Percentiles rank a stretch among this genome's conserved stretches.
These are phyloP conservation scores for Candida frijolesensis DNA, from an alignment of 1,139 yeast genomes.

Conservation along the genomic window DNA sequence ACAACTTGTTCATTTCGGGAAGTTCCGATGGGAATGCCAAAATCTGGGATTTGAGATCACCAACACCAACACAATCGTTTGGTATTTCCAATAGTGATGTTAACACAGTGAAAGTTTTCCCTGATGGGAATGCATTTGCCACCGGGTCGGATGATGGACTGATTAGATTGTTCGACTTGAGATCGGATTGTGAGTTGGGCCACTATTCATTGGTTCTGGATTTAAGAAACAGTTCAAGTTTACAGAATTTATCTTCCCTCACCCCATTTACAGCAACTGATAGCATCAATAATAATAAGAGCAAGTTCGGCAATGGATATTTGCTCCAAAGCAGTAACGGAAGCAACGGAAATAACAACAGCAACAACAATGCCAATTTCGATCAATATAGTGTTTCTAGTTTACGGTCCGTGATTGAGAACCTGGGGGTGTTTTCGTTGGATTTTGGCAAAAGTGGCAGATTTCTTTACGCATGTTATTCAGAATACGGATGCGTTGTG, in stretches of 20 bases:
- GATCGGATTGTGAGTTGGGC: constrained; percentile 74
- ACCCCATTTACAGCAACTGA: not conserved
- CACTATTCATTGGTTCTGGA: constrained; percentile 41
- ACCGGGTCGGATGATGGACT: constrained; percentile 82
- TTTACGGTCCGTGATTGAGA: constrained; percentile 42
- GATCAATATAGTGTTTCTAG: constrained; percentile 11
- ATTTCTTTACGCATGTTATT: constrained; percentile 71
- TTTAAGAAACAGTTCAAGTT: constrained; percentile 7
- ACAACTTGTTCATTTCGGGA: constrained; percentile 61
- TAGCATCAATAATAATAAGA: not conserved
- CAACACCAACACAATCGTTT: constrained; percentile 59
- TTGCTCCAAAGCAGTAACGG: constrained; percentile 2
- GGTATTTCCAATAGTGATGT: constrained; percentile 68
- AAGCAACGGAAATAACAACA: constrained; percentile 5
- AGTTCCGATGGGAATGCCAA: constrained; percentile 74
- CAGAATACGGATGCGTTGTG: constrained; percentile 71
- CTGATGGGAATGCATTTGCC: constrained; percentile 66
- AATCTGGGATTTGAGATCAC: constrained; percentile 69
- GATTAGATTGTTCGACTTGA: constrained; percentile 70
- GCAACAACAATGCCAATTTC: not conserved
- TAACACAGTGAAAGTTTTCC: constrained; percentile 65
- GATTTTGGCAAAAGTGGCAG: constrained; percentile 81
- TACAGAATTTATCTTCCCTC: constrained; percentile 6
- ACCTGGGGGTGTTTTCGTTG: constrained; percentile 67
- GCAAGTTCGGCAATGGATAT: constrained; percentile 1